A percentile compares a stretch with the other conserved stretches of the same genome.
Evolutionary conservation across 768 basidiomycete genomes (phyloP).

Genomic region (Boletus barrowsii): DNA sequence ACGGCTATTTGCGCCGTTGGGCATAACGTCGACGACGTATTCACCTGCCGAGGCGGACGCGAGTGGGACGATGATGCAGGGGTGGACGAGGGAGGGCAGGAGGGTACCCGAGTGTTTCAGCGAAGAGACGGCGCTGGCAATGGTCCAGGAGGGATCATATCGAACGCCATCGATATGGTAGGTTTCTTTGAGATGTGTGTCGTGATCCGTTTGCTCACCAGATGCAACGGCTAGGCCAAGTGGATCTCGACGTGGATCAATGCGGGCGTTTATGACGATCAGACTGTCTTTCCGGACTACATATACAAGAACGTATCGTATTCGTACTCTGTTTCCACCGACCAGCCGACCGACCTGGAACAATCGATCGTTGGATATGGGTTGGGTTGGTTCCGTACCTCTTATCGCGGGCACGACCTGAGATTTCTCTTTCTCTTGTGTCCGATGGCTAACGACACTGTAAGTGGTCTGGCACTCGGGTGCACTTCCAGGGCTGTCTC

Average conservation of each 20-base stretch:
- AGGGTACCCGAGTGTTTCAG: conserved; percentile 20
- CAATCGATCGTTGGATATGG: conserved; percentile 38
- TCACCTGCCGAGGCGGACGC: too few species aligned
- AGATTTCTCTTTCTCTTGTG: neutral
- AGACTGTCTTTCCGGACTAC: conserved; percentile 31
- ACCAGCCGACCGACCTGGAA: conserved; percentile 9
- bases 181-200: neutral
- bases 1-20: conserved; percentile 40
- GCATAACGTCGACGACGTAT: conserved; percentile 29
- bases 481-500: conserved; percentile 33
- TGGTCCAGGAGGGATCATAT: conserved; percentile 43
- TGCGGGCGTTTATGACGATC: conserved; percentile 30
- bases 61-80: too few species aligned
- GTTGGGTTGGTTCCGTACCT: conserved; percentile 39
- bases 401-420: conserved; percentile 43
- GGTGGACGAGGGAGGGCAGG: too few species aligned
- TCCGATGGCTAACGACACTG: neutral
- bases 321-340: conserved; percentile 26
- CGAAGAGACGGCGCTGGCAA: conserved; percentile 22
- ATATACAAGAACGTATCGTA: conserved; percentile 31
- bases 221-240: conserved; percentile 27
- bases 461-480: conserved; percentile 38
- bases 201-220: neutral
- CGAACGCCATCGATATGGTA: conserved; percentile 41
- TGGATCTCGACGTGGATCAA: conserved; percentile 40